These are phyloP conservation scores for Aspergillus baeticus DNA, from an alignment of 495 filamentous ascomycete species.

Conservation along the genomic window DNA sequence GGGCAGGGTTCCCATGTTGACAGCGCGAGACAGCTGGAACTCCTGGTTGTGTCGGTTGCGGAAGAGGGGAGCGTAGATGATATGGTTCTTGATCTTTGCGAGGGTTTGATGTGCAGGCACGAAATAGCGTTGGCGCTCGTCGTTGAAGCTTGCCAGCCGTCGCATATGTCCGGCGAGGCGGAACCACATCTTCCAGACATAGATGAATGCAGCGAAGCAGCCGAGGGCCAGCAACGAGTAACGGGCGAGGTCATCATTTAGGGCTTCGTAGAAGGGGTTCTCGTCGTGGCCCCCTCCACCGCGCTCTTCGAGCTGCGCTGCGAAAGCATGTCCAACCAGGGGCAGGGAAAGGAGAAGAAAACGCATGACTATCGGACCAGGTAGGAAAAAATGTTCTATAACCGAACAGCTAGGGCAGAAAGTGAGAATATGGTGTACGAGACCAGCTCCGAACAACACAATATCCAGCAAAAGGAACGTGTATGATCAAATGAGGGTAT, in stretches of 20 bases:
- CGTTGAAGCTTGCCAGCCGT: slow-evolving; percentile 69
- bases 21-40: slow-evolving; percentile 69
- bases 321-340: slow-evolving; percentile 32
- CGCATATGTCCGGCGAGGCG: slow-evolving; percentile 63
- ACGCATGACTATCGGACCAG: slow-evolving; percentile 11
- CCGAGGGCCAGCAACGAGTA: slow-evolving; percentile 49
- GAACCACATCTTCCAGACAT: slow-evolving; percentile 51
- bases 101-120: slow-evolving; percentile 41
- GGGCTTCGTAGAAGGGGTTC: slow-evolving; percentile 29
- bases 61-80: slow-evolving; percentile 83
- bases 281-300: slow-evolving; percentile 11
- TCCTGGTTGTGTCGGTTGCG: slow-evolving; percentile 83
- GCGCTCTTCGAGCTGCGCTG: slow-evolving; percentile 33
- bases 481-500: not conserved
- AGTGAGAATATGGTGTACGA: slow-evolving; percentile 12
- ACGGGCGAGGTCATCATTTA: slow-evolving; percentile 40
- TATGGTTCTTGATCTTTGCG: slow-evolving; percentile 71
- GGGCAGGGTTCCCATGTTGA: slow-evolving; percentile 84
- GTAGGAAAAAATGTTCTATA: not conserved
- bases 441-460: slow-evolving; percentile 24
- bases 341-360: slow-evolving; percentile 18
- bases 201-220: slow-evolving; percentile 46
- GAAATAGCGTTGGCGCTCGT: slow-evolving; percentile 68
- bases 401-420: not conserved
- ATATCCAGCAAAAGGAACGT: slow-evolving; percentile 6